Evolutionary conservation across 2,329 filamentous ascomycete species (phyloP).

Genomic region (Cytospora piceae): DNA sequence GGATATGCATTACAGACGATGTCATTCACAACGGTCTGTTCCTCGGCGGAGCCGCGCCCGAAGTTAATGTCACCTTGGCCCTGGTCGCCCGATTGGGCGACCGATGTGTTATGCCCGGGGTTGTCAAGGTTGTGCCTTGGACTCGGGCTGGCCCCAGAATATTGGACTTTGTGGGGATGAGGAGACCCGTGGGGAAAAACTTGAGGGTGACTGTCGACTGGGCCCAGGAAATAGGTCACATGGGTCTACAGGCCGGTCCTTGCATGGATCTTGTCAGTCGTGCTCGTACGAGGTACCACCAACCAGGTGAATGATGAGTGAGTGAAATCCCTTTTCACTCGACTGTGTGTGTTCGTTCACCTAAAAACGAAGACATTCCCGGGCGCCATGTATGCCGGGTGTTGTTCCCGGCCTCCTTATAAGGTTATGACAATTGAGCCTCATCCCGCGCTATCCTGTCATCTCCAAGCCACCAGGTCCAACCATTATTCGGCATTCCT

Average conservation of each 20-base stretch:
- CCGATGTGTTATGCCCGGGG: background rate
- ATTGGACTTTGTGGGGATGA: constrained; percentile 1
- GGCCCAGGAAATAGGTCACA: background rate
- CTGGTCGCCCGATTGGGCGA: background rate
- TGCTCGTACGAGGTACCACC: background rate
- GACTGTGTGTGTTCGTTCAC: too few species aligned
- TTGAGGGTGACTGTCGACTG: constrained; percentile 22
- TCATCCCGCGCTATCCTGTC: background rate
- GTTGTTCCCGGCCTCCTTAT: background rate
- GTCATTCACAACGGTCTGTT: background rate
- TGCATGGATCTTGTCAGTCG: background rate
- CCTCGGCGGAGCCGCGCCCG: background rate
- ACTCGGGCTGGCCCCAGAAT: background rate
- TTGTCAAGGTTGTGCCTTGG: background rate
- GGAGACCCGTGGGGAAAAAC: constrained; percentile 17
- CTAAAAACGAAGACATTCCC: too few species aligned
- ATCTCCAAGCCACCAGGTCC: background rate
- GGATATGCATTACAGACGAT: background rate
- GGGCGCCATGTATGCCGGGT: background rate
- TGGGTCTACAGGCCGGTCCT: background rate
- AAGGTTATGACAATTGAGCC: background rate
- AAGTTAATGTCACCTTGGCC: background rate
- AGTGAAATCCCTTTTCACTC: too few species aligned
- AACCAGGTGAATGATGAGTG: too few species aligned
- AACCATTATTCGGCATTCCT: background rate